These are phyloP conservation scores for Aquilaria yunnanensis DNA, from an alignment of 345 rosid genomes.

Conservation along the genomic window DNA sequence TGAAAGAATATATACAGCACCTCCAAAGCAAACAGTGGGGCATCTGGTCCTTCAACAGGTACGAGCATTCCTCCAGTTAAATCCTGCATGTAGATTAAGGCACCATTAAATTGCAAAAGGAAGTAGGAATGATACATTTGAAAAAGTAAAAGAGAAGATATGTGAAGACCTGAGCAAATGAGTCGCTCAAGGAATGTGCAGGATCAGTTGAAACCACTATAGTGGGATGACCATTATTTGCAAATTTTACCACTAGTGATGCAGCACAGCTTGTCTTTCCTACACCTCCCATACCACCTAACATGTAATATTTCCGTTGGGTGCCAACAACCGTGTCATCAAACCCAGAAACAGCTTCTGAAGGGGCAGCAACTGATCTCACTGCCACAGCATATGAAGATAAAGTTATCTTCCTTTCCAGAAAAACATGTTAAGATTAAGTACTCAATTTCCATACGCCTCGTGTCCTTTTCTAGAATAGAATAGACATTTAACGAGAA, in stretches of 20 bases:
- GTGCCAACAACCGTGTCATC: conserved; percentile 87
- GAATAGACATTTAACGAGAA: too few relatives aligned
- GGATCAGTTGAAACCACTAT: conserved; percentile 98
- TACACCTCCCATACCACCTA: conserved; percentile 98
- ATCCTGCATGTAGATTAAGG: conserved; percentile 39
- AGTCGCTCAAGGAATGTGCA: conserved; percentile 95
- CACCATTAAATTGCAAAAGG: not conserved
- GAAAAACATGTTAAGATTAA: too few relatives aligned
- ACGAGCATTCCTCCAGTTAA: conserved; percentile 86
- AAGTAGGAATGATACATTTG: conserved; percentile 4
- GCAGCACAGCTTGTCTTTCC: conserved; percentile 99
- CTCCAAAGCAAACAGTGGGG: conserved; percentile 94
- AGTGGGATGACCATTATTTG: conserved; percentile 94
- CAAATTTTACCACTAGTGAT: conserved; percentile 94
- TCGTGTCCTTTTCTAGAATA: too few relatives aligned
- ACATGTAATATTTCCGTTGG: conserved; percentile 86
- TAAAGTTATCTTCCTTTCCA: too few relatives aligned
- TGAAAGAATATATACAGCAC: conserved; percentile 26
- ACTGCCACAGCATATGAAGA: conserved; percentile 38
- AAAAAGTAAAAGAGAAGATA: conserved; percentile 9
- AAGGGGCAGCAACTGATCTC: conserved; percentile 73
- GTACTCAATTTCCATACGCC: too few relatives aligned
- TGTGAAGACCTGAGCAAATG: conserved; percentile 78
- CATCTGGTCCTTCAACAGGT: conserved; percentile 88
- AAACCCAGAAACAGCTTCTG: conserved; percentile 67